Conservation (phyloP, 2,329 filamentous ascomycete genomes). For the Botrytis deweyae region DNA sequence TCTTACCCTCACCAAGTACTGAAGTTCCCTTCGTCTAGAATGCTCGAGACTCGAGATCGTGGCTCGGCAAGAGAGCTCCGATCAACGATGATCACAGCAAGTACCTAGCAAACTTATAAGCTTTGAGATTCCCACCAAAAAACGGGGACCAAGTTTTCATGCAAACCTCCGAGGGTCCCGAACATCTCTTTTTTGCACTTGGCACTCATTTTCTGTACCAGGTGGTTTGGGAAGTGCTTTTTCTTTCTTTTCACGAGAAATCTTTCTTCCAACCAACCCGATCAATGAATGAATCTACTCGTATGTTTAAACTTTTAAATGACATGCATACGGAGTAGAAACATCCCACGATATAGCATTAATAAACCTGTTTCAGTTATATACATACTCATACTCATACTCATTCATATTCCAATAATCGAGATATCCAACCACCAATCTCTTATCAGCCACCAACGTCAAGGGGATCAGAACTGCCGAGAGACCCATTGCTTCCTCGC, state of each 20-base stretch:
- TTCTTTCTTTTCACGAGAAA: background rate
- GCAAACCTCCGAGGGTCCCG: background rate
- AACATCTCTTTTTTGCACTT: background rate
- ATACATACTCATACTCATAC: background rate
- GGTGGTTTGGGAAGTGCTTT: background rate
- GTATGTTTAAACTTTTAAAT: background rate
- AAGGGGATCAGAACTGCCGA: constrained; percentile 1
- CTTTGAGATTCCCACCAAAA: background rate
- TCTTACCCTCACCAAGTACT: background rate
- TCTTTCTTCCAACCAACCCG: background rate
- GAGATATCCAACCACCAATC: background rate
- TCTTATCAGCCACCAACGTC: background rate
- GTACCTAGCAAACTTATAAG: background rate
- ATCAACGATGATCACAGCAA: background rate
- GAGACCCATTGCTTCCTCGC: background rate
- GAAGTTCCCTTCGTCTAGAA: background rate
- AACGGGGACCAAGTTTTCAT: background rate
- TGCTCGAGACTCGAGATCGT: background rate
- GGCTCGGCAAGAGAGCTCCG: background rate
- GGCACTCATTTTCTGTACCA: background rate
- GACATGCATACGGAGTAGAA: background rate
- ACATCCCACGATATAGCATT: background rate
- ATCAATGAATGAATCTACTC: background rate
- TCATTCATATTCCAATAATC: background rate
- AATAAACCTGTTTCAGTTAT: background rate